phyloP scores from a whole-genome alignment of 1,284 basidiomycete genomes.

The Grifola frondosa region DNA sequence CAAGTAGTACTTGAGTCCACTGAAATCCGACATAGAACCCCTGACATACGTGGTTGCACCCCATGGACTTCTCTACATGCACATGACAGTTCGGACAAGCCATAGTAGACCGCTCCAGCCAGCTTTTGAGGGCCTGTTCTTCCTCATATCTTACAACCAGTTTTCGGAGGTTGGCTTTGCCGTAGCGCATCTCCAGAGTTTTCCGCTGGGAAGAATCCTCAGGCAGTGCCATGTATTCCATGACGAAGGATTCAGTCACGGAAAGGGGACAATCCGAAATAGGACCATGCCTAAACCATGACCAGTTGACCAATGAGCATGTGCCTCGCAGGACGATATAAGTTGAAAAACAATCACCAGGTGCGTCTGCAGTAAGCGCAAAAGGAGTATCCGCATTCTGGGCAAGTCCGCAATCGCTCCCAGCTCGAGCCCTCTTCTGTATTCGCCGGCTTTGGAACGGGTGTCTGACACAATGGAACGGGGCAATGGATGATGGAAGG shows the following conservation, averaged over 20 bases:
- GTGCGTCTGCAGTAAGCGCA: constrained; percentile 73
- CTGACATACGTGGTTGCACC: constrained; percentile 72
- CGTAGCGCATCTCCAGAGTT: constrained; percentile 61
- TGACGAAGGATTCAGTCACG: constrained; percentile 57
- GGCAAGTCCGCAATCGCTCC: constrained; percentile 68
- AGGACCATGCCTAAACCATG: constrained; percentile 67
- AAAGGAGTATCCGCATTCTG: constrained; percentile 65
- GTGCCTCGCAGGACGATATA: constrained; percentile 1
- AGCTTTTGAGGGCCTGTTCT: constrained; percentile 64
- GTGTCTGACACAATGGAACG: constrained; percentile 66
- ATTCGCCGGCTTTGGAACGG: constrained; percentile 53
- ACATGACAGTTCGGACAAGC: constrained; percentile 71
- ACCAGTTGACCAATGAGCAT: constrained; percentile 8
- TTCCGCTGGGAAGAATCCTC: constrained; percentile 48
- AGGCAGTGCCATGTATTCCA: constrained; percentile 57
- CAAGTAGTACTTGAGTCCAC: constrained; percentile 11
- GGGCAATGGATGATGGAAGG: constrained; percentile 77
- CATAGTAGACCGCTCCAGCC: constrained; percentile 61
- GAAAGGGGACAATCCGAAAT: constrained; percentile 63
- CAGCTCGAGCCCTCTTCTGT: constrained; percentile 58
- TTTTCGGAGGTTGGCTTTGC: constrained; percentile 51
- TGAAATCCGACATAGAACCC: neutral
- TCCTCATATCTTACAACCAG: constrained; percentile 63
- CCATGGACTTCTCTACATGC: constrained; percentile 70
- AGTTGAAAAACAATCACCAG: constrained; percentile 47